phyloP scores from a whole-genome alignment of 495 filamentous ascomycete genomes.

The Aspergillus cavernicola region DNA sequence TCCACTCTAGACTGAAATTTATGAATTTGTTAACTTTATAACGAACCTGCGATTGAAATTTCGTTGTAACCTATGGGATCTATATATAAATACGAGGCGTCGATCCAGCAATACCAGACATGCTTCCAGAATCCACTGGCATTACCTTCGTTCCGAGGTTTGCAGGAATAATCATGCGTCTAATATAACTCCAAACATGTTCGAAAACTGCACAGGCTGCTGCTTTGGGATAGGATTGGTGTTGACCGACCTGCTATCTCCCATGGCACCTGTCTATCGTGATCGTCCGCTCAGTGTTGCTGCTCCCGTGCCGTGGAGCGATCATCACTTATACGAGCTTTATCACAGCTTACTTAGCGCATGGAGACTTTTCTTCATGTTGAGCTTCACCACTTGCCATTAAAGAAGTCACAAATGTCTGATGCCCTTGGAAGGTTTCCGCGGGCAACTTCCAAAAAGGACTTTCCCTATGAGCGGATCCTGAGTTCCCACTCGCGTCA shows the following conservation, averaged over 20 bases:
- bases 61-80: conserved; percentile 5
- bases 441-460: not conserved
- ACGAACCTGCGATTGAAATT: not conserved
- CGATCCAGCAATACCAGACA: conserved; percentile 9
- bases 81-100: conserved; percentile 23
- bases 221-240: not conserved
- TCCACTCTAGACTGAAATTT: no score
- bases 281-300: no score
- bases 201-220: not conserved
- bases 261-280: not conserved
- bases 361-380: not conserved
- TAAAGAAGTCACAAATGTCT: not conserved
- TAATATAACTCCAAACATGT: not conserved
- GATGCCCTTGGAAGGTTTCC: not conserved
- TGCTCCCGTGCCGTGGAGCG: no score
- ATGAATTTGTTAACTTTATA: no score
- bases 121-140: not conserved
- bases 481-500: not conserved
- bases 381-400: no score
- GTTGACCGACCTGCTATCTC: not conserved
- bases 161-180: not conserved
- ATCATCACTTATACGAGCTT: no score
- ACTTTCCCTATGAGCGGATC: conserved; percentile 4
- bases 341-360: not conserved
- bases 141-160: not conserved